Conservation (phyloP, 345 rosid species). For the Eucalyptus victrix region DNA sequence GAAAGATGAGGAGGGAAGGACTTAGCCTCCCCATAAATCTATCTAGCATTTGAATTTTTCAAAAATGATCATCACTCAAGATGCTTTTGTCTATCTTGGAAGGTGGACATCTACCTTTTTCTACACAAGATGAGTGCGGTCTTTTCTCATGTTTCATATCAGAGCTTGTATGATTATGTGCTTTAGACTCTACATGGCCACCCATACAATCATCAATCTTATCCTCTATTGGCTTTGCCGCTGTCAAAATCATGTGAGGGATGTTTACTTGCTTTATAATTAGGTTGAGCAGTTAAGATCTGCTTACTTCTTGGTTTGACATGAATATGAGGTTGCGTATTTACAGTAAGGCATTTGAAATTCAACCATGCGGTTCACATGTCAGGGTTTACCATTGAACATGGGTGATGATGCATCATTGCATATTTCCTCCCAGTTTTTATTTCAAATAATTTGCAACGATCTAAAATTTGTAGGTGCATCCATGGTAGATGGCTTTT, state of each 20-base stretch:
- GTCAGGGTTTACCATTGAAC: neutral
- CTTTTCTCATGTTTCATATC: neutral
- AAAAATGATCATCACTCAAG: neutral
- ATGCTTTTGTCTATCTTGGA: neutral
- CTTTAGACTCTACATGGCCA: neutral
- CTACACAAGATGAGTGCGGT: neutral
- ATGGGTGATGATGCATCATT: neutral
- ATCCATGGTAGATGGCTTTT: neutral
- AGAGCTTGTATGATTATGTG: neutral
- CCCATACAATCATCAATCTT: neutral
- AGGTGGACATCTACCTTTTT: neutral
- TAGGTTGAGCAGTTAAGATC: neutral
- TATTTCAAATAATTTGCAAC: neutral
- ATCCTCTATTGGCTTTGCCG: neutral
- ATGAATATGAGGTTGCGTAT: neutral
- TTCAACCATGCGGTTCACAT: neutral
- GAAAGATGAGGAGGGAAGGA: neutral
- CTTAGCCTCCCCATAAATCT: too few species aligned
- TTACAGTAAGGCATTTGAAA: neutral
- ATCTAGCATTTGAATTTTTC: neutral
- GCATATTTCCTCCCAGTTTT: neutral
- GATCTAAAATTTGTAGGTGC: neutral
- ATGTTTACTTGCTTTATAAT: neutral
- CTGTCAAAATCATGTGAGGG: neutral
- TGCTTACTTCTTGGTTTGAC: neutral